Base-by-base conservation (phyloP, 2,329 filamentous ascomycete species). In the Penicillium occitanis region DNA sequence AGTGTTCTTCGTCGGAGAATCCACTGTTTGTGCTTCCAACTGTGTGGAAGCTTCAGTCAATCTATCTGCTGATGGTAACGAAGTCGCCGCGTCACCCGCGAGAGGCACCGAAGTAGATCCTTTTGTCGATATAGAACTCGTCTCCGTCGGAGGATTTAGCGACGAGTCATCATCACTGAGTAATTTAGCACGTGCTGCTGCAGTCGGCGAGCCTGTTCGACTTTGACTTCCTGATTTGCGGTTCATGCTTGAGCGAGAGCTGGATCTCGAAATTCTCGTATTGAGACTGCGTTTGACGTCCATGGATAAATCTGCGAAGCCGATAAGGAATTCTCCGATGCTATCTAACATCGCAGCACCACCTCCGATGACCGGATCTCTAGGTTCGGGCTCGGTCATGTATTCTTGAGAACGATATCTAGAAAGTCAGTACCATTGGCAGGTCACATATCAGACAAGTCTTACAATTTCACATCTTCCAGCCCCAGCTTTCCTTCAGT, bases 261-360 rank as follows among this genome's bases (percentile, higher is more conserved):
- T 14, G 65, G 68, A 68, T 63, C 51, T 65, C 57, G 22, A 58
- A 40, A 3, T 87, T 82, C 55, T 87, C 84, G 17, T 30, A 5
- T 66, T 66, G 2, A 66, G 40, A 37, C 44, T 57, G 13, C 65
- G 65, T 60, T 53, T 63, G n/a, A 66, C 55, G 44, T 83, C 80
- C 0, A 67, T 59, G 2, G 87, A 87, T 53, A 89, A 82, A 72
- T 96, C 92, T 0, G 91, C 91, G 48, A 96, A 84, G 0, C 92
- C 91, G 85, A 96, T 90, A 72, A 91, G 87, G 66, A 97, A 89
- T 46, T 86, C 90, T 30, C 90, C 88, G 57, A 95, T 82, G n/a
- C 93, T 94, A 5, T 91, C 90, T n/a, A 96, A 81, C 0, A 97
- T 79, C 0, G 93, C 91, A 53, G 88, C 87, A 0, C 92, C 88